Evolutionary conservation across 129 eudicot species (phyloP), one percentile per base, ranked within the genome.

Genomic region (Flaveria linearis): DNA sequence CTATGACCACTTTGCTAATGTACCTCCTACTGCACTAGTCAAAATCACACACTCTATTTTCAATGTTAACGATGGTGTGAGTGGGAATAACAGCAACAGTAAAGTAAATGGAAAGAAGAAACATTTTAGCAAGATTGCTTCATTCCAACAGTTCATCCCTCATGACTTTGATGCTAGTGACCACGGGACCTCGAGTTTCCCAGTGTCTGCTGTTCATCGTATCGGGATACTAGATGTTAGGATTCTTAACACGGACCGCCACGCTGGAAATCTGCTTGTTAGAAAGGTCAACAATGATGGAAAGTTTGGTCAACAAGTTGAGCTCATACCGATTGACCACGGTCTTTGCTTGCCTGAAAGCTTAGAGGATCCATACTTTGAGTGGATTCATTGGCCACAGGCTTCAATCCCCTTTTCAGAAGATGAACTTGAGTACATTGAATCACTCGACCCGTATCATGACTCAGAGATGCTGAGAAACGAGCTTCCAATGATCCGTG

Each of bases 341-440:
- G 99, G 99, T 23, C 97, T 94, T 3, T 88, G 99, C 74, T 65
- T 94, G 80, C 99, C 99, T 8, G 99, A 94, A 74, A 82, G 88
- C 39, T 76, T 94, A 76, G 99, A 94, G 78, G 99, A 94, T 67
- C 99, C 99, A 0, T 94, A 91, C 77, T 94, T 89, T 58, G 99
- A 94, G 84, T 94, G 99, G 99, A 89, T 94, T 47, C 99, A 94
- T 45, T 94, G 99, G 99, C 97, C 99, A 30, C 99, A 94, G 78
- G 90, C 99, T 47, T 91, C 99, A 1, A 86, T 94, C 6, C 99
- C 99, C 1, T 94, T 94, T 83, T 88, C 97, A 6, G 99, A 94
- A 20, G 99, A 89, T n/a, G 99, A 94, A 72, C 90, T 94, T 2
- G 92, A 87, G 62, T 94, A 94, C 82, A 94, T 94, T 7, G 63